These are phyloP conservation scores for Rasamsonia emersonii DNA, from an alignment of 2,329 filamentous ascomycete genomes.

Conservation along the genomic window DNA sequence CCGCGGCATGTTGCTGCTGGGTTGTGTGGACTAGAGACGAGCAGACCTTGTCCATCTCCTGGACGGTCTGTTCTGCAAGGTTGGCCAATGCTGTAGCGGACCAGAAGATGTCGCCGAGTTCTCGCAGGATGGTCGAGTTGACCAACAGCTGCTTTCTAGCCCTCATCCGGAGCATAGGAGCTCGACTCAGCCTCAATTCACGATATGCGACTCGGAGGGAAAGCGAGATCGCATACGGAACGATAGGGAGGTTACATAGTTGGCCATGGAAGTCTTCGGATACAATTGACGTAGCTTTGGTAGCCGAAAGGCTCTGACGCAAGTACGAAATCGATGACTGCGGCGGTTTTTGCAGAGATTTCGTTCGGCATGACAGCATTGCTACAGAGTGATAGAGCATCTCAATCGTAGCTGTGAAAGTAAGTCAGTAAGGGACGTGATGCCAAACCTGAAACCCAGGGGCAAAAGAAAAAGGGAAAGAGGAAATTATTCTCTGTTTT, in stretches of 20 bases:
- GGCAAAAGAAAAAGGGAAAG: not conserved
- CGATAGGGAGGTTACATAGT: conserved; percentile 44
- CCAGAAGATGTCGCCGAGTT: conserved; percentile 1
- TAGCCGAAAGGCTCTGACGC: conserved; percentile 49
- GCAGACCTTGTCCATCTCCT: conserved; percentile 6
- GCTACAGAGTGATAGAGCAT: conserved; percentile 57
- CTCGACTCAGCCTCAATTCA: conserved; percentile 54
- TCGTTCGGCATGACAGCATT: conserved; percentile 50
- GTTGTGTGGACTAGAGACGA: no score
- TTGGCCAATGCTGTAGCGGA: conserved; percentile 2
- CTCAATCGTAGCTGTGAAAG: conserved; percentile 45
- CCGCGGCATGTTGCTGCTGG: not conserved
- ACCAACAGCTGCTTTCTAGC: not conserved
- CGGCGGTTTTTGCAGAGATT: conserved; percentile 13
- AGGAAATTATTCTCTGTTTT: not conserved
- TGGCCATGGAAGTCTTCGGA: conserved; percentile 43
- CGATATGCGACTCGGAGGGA: conserved; percentile 55
- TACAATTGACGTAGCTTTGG: conserved; percentile 49
- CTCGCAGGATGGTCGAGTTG: conserved; percentile 2
- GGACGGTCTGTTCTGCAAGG: conserved; percentile 4
- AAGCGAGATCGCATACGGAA: conserved; percentile 55
- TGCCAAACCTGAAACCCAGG: no score
- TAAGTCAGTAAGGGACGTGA: not conserved
- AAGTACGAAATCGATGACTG: conserved; percentile 43
- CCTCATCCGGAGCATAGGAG: conserved; percentile 50